Evolutionary conservation across 2,329 filamentous ascomycete genomes (phyloP).

Genomic region (Triangularia verruculosa): DNA sequence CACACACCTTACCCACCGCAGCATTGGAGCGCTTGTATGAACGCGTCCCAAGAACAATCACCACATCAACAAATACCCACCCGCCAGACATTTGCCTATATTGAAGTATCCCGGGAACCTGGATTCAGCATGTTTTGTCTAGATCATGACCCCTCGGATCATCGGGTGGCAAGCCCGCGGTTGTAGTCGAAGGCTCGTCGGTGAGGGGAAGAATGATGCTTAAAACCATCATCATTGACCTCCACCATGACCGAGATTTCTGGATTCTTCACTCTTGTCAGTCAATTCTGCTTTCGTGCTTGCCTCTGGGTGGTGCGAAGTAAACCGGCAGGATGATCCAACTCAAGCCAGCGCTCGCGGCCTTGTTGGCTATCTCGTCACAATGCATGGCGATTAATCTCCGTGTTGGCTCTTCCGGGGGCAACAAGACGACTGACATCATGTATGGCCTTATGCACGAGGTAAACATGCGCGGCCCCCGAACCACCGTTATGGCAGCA

Average conservation of each 20-base stretch:
- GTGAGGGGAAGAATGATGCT: background rate
- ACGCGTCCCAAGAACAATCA: background rate
- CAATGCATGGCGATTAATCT: conserved; percentile 14
- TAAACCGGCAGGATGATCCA: background rate
- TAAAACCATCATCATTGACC: background rate
- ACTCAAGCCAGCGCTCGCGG: conserved; percentile 1
- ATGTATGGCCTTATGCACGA: conserved; percentile 27
- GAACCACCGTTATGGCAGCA: background rate
- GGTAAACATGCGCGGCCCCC: background rate
- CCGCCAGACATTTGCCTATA: background rate
- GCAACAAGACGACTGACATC: conserved; percentile 19
- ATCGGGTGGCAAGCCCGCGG: background rate
- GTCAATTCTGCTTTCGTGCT: background rate
- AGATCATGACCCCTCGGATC: background rate
- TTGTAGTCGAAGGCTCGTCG: background rate
- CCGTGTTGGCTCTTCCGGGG: conserved; percentile 17
- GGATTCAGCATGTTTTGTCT: background rate
- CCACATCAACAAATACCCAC: background rate
- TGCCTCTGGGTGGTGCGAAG: background rate
- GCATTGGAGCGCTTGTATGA: conserved; percentile 6
- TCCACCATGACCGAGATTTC: background rate
- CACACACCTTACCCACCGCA: background rate
- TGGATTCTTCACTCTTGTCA: background rate
- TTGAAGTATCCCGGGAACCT: background rate
- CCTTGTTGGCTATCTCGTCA: background rate